Evolutionary conservation across 2,329 filamentous ascomycete species (phyloP), one percentile per base, ranked within the genome.

Genomic region (Neonectria neomacrospora): DNA sequence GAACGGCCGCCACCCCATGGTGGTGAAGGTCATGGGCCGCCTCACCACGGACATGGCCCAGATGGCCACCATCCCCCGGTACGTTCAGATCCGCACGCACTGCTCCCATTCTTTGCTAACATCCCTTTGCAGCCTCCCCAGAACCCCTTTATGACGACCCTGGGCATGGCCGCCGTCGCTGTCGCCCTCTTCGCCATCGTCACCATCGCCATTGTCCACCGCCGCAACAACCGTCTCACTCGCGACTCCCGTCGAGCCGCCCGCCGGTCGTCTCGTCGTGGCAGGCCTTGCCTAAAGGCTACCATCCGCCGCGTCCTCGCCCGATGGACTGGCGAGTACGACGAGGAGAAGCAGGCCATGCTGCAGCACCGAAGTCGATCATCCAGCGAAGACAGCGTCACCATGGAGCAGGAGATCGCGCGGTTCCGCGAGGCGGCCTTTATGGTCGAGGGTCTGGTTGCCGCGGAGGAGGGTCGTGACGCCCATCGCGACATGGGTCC

Each of bases 401-500:
- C 80, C 3, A 82, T 85, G 79, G 81, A 83, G 66, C 79, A 84
- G 67, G 83, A 85, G 69, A 79, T 86, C 65, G 79, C 81, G 3
- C 76, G 80, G 52, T 82, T 86, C 72, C 79, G 83, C 2, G 77
- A 78, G 54, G 83, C 80, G 2, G 82, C 82, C 7, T 76, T 77
- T 6, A 75, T 84, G 47, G 81, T 86, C 0, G 80, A 79, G 42
- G 79, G 81, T 42, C 76, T 86, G 54, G 77, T 85, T 22, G 75
- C 80, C 6, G 80, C 79, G 2, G 82, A 83, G 58, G 81, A 82
- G 64, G 79, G 76, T 20, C 63, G 69, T 41, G 41, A 28, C 23
- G 23, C 32, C 1, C 52, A 58, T 10, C 45, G 51, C 14, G 60
- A 66, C 37, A 23, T 42, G 54, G 37, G 26, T 37, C 55, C 52